Base-by-base conservation (phyloP, 306 rosid genomes). In the Inga leiocalycina region DNA sequence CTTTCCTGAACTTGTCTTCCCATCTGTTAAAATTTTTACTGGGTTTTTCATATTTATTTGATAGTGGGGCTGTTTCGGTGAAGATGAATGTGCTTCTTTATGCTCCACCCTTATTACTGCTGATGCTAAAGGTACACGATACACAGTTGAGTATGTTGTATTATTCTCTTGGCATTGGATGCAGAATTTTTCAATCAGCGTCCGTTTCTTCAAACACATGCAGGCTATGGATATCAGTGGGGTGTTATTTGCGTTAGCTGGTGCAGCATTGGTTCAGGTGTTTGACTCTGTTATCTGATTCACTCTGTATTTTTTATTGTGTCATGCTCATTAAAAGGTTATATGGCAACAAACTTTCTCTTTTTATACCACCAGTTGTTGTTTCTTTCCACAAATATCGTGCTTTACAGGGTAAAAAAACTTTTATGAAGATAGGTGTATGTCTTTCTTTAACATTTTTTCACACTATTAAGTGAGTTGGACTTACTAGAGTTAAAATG, bases 71-170 rank as follows among this genome's bases (percentile, higher is more conserved):
- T 74, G 99, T 96, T 88, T 94, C 97, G 14, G 81, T 96, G 66
- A 96, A 96, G 97, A 96, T 96, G 99, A 96, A 96, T 83, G 97
- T 92, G 72, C 98, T 96, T 75, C 97, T 96, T 45, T 96, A 91
- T 83, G 99, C 95, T 76, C 98, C 99, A 37, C 91, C 97, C 43
- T 85, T 96, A 49, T 85, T 96, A 80, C 91, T 93, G 22, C 97
- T 96, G 62, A 94, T 96, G 98, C 83, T 96, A 51, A 93, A 92
- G 98, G 99, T 96, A 86, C 6, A 4, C 71, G 54, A 44, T 37
- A 56, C 80, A 66, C 59, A 49, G 84, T 80, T 65, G 56, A 49
- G 35, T 45, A 13, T 45, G 71, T 30, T 74, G 81, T 0, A 43
- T 69, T 67, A 22, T 20, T 66, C 65, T 74, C 14, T 44, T 51